Percentiles rank a stretch among this genome's conserved stretches.
These are phyloP conservation scores for Pythium apleroticum DNA, from an alignment of 352 stramenopile species.

Conservation along the genomic window DNA sequence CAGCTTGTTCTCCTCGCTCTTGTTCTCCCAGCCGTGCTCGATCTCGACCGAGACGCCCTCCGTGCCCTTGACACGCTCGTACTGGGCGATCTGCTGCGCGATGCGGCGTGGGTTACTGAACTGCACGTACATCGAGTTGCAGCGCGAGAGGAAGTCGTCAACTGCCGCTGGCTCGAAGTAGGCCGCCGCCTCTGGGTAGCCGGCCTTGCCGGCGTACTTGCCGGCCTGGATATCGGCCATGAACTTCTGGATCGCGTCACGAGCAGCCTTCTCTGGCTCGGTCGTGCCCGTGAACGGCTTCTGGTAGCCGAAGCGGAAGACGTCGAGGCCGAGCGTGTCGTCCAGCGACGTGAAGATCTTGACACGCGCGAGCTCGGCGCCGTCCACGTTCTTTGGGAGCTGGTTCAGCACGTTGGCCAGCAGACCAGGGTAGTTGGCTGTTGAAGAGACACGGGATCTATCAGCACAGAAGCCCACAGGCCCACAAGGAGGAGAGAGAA, in stretches of 20 bases:
- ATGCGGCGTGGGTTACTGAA: conserved; percentile 78
- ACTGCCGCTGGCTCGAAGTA: conserved; percentile 66
- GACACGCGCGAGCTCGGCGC: conserved; percentile 71
- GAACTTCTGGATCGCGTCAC: conserved; percentile 59
- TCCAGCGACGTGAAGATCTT: conserved; percentile 91
- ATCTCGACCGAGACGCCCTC: conserved; percentile 77
- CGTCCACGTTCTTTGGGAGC: conserved; percentile 63
- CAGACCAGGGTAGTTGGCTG: conserved; percentile 68
- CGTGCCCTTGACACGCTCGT: conserved; percentile 63
- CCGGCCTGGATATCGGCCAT: conserved; percentile 73
- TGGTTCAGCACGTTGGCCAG: conserved; percentile 71
- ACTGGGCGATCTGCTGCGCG: conserved; percentile 68
- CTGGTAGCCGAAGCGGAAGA: conserved; percentile 84
- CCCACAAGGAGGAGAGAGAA: neutral
- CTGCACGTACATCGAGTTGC: conserved; percentile 83
- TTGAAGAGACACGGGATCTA: neutral
- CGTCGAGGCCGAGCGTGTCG: conserved; percentile 80
- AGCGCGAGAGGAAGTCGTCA: conserved; percentile 63
- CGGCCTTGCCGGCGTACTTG: conserved; percentile 56
- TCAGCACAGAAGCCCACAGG: conserved; percentile 9
- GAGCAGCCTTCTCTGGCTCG: conserved; percentile 53
- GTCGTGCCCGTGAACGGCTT: conserved; percentile 69
- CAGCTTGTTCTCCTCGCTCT: conserved; percentile 83
- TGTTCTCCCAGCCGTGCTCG: conserved; percentile 81
- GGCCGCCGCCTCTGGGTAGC: conserved; percentile 51